A percentile compares a stretch with the other conserved stretches of the same genome.
Conservation (phyloP, 768 basidiomycete species). For the Chalciporus chontae region DNA sequence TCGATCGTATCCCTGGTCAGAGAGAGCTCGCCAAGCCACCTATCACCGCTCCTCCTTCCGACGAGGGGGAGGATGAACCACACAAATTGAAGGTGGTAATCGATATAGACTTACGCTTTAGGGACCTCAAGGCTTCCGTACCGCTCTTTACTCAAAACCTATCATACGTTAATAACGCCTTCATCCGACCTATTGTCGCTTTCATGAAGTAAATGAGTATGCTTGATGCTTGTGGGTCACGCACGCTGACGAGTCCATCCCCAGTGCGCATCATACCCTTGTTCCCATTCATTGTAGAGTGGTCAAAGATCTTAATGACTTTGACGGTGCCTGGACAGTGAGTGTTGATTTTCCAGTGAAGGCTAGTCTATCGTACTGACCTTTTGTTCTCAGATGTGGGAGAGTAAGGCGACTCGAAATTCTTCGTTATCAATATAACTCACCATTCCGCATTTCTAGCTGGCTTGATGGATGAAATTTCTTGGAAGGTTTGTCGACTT, state of each 20-base stretch:
- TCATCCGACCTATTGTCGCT: conserved; percentile 93
- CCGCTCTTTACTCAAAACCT: conserved; percentile 88
- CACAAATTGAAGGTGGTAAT: conserved; percentile 59
- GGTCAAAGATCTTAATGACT: conserved; percentile 77
- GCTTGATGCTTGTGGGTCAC: neutral
- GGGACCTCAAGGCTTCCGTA: conserved; percentile 92
- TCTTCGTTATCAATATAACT: neutral
- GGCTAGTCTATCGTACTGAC: neutral
- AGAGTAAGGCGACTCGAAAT: conserved; percentile 54
- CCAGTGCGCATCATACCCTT: conserved; percentile 87
- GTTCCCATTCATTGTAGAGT: conserved; percentile 92
- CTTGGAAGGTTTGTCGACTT: conserved; percentile 59
- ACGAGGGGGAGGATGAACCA: conserved; percentile 23
- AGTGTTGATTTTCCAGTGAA: conserved; percentile 28
- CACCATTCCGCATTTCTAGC: conserved; percentile 43
- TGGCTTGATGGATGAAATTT: conserved; percentile 88
- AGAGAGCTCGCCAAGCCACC: conserved; percentile 84
- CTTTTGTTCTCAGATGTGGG: conserved; percentile 68
- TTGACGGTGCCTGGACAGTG: conserved; percentile 96
- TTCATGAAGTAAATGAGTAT: conserved; percentile 84
- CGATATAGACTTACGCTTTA: conserved; percentile 92
- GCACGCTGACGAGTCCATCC: conserved; percentile 4
- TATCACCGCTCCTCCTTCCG: conserved; percentile 62
- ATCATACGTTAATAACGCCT: conserved; percentile 87
- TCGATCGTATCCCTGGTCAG: conserved; percentile 82